Percentiles rank a stretch among this genome's conserved stretches.
These are phyloP conservation scores for Talaromyces thailandensis DNA, from an alignment of 495 filamentous ascomycete genomes.

Conservation along the genomic window DNA sequence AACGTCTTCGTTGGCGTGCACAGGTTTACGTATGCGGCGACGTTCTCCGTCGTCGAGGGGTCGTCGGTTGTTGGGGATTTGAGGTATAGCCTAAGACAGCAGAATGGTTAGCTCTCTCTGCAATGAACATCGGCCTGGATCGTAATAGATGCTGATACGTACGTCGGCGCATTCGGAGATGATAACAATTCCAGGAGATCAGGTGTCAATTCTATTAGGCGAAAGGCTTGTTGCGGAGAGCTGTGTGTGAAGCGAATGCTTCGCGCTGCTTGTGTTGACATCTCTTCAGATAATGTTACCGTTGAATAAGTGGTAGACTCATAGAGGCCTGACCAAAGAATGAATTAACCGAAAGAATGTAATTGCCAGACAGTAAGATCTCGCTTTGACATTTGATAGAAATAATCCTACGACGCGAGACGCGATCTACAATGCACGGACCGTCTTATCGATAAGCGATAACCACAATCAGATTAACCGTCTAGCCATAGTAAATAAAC, in stretches of 20 bases:
- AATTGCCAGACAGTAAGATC: background rate
- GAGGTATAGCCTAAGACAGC: constrained; percentile 49
- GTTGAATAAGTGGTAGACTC: background rate
- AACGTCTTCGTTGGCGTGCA: constrained; percentile 63
- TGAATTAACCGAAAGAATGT: background rate
- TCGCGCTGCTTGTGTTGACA: constrained; percentile 52
- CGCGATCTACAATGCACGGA: constrained; percentile 1
- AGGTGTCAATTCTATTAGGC: constrained; percentile 72
- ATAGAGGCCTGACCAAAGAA: background rate
- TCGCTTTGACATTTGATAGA: background rate
- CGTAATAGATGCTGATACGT: constrained; percentile 16
- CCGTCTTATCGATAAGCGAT: background rate
- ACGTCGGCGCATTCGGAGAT: constrained; percentile 51
- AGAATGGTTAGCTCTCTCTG: background rate
- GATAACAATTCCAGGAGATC: constrained; percentile 61
- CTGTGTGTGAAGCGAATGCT: constrained; percentile 58
- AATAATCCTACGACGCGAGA: background rate
- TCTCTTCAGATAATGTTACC: constrained; percentile 13
- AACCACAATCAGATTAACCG: no score
- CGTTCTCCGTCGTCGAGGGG: constrained; percentile 12
- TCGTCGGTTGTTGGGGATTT: constrained; percentile 38
- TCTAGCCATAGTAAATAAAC: background rate
- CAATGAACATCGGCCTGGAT: background rate
- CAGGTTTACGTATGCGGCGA: constrained; percentile 59
- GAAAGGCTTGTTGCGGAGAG: constrained; percentile 52